These are phyloP conservation scores for Diatrype stigma DNA, from an alignment of 2,329 filamentous ascomycete species.

Conservation along the genomic window DNA sequence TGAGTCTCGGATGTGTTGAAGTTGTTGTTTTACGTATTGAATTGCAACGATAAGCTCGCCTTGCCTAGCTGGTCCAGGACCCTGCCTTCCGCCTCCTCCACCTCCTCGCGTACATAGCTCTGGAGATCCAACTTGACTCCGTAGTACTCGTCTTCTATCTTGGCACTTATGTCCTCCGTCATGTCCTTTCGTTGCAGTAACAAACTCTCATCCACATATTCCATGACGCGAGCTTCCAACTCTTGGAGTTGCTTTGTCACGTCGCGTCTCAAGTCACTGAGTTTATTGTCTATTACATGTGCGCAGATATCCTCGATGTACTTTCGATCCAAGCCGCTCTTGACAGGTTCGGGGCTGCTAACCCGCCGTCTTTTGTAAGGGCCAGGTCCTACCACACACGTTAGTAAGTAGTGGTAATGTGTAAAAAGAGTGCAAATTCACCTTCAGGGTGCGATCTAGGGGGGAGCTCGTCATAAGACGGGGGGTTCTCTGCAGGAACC, in stretches of 20 bases:
- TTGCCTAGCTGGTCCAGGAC: background rate
- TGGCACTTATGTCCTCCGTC: background rate
- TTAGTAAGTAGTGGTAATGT: constrained; percentile 2
- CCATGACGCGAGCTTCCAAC: constrained; percentile 11
- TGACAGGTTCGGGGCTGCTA: constrained; percentile 3
- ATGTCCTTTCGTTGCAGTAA: constrained; percentile 3
- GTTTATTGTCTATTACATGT: constrained; percentile 9
- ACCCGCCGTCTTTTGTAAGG: constrained; percentile 7
- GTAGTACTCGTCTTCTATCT: constrained; percentile 3
- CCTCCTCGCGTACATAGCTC: constrained; percentile 1
- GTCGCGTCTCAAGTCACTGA: constrained; percentile 8
- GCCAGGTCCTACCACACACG: background rate
- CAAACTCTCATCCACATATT: constrained; percentile 11
- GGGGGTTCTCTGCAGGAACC: constrained; percentile 9
- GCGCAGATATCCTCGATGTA: constrained; percentile 14
- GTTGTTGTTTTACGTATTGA: constrained; percentile 1
- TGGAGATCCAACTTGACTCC: constrained; percentile 2
- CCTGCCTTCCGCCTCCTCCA: background rate
- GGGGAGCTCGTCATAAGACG: constrained; percentile 11
- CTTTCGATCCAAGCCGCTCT: constrained; percentile 7
- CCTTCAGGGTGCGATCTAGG: constrained; percentile 5
- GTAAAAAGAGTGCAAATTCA: constrained; percentile 3
- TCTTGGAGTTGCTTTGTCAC: constrained; percentile 8
- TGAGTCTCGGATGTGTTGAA: too few relatives aligned
- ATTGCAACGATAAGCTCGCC: constrained; percentile 1